Base-by-base conservation (phyloP, 257 asterid species). In the Solanum pinnatisectum region DNA sequence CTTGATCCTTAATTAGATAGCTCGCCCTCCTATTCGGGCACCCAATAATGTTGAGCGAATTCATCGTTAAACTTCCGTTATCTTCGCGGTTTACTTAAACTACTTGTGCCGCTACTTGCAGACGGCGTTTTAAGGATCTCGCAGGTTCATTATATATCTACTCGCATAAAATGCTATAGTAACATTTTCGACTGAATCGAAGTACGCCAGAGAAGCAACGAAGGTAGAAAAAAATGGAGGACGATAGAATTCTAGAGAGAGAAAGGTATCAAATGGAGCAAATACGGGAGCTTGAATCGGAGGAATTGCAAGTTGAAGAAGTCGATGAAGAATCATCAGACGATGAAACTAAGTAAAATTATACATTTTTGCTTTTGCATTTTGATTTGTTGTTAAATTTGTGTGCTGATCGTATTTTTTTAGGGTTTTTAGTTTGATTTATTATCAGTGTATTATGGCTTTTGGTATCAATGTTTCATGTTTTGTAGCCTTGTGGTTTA, bases 241-340 rank as follows among this genome's bases (percentile, higher is more conserved):
- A 91, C 83, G 93, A 90, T 30, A 42, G 92, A 56, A 87, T 94
- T 87, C 88, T 93, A 5, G 98, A 92, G 93, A 93, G 87, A 23
- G 98, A 94, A 70, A 92, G 97, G 94, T 89, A 89, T 76, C 98
- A 93, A 91, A 95, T 95, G 87, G 95, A 94, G 91, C 96, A 94
- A 87, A 94, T 95, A 87, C 89, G 90, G 37, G 90, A 90, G 93
- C 98, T 95, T 84, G 98, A 95, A 44, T 86, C 89, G 5, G 98
- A 95, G 92, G 98, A 95, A 88, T 90, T 95, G 87, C 95, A 85
- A 93, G 94, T 95, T 10, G 98, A 96, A 89, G 97, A 94, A 87
- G 98, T 90, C 68, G 93, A 88, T 60, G 92, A 87, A 12, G 92
- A 90, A 74, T 68, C 90, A 13, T 89, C 90, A 7, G 91, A 87